Evolutionary conservation across 345 rosid genomes (phyloP).

Genomic region (Gossypium thurberi): DNA sequence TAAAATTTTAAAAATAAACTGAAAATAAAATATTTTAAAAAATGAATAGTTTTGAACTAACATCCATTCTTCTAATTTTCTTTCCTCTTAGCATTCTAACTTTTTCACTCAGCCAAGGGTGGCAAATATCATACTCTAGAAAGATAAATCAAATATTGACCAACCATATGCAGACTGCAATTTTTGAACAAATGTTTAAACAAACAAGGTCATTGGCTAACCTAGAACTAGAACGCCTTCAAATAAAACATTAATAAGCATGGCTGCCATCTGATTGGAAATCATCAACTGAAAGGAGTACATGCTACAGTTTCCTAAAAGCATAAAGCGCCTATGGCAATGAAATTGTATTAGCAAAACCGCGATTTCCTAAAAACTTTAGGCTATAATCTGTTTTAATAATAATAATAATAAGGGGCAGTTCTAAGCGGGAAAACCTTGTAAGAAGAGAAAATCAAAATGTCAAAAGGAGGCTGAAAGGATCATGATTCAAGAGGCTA

Average conservation of each 20-base stretch:
- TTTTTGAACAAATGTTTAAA: neutral
- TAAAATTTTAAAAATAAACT: no score
- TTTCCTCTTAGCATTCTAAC: no score
- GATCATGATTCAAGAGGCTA: neutral
- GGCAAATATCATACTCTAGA: neutral
- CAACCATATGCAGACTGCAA: neutral
- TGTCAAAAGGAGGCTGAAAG: neutral
- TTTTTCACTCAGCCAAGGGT: no score
- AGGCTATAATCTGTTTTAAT: neutral
- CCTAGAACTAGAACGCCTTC: neutral
- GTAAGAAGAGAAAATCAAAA: slow-evolving; percentile 1
- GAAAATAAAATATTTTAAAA: no score
- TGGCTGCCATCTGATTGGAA: neutral
- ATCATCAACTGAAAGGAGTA: neutral
- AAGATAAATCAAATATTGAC: neutral
- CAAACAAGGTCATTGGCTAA: neutral
- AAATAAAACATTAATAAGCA: neutral
- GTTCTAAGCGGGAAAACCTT: neutral
- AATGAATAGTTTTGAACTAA: no score
- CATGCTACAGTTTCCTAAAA: neutral
- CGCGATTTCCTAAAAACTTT: neutral
- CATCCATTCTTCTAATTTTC: no score
- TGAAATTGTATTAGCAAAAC: neutral
- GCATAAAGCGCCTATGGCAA: neutral
- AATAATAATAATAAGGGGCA: neutral